Evolutionary conservation across 768 basidiomycete species (phyloP).

Genomic region (Russula lepida): DNA sequence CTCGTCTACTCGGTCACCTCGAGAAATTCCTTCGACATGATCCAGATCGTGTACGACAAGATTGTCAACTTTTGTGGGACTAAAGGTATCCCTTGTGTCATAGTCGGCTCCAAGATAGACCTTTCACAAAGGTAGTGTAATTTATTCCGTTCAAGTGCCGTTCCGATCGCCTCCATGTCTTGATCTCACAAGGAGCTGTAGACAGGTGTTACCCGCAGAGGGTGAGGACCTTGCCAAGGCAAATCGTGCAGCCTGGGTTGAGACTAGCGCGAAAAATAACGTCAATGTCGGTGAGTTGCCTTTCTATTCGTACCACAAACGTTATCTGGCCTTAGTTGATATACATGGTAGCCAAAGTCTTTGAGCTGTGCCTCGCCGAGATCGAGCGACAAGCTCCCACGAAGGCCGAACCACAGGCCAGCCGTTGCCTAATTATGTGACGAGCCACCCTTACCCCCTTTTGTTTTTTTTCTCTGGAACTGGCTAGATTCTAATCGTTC

Average conservation of each 20-base stretch:
- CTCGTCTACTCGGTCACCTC: constrained; percentile 93
- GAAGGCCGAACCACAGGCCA: constrained; percentile 36
- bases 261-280: constrained; percentile 83
- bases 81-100: constrained; percentile 81
- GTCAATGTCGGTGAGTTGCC: constrained; percentile 73
- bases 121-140: constrained; percentile 57
- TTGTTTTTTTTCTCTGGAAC: background rate
- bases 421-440: constrained; percentile 51
- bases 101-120: constrained; percentile 91
- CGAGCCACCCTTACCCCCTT: background rate
- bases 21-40: constrained; percentile 88
- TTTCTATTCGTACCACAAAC: background rate
- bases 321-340: constrained; percentile 3
- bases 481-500: constrained; percentile 3
- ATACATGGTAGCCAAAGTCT: constrained; percentile 55
- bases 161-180: background rate
- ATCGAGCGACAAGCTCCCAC: constrained; percentile 66
- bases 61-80: constrained; percentile 81
- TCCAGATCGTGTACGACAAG: constrained; percentile 89
- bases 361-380: constrained; percentile 75
- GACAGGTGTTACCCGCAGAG: constrained; percentile 69
- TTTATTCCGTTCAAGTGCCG: background rate
- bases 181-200: constrained; percentile 30
- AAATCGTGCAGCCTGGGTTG: constrained; percentile 72
- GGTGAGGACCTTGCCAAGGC: constrained; percentile 66